Base-by-base conservation (phyloP, 2,329 filamentous ascomycete genomes). In the Penicillium thymicola region DNA sequence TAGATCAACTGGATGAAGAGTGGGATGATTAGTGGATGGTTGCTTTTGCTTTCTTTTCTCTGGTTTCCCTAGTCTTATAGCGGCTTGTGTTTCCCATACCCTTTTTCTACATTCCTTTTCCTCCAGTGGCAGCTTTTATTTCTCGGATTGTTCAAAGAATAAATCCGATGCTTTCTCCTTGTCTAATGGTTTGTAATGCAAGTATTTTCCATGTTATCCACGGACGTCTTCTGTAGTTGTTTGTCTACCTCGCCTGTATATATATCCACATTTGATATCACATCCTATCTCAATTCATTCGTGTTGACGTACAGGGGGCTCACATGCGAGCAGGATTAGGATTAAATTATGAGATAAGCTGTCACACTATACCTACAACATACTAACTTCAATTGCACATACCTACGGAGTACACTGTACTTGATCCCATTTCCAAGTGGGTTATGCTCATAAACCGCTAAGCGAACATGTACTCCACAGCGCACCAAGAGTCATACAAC, bases 1-100 rank as follows among this genome's bases (percentile, higher is more conserved):
- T 99, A 72, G 93, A 97, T 73, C 91, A 97, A 74, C 80, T 97
- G 58, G 94, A 97, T 68, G 93, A 97, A 73, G 92, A 97, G 72
- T 97, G 93, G 93, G 92, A 97, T 66, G 92, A 96, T 63, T 78
- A 56, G 63, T 44, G 5, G 30, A 18, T 41, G 21, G 27, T 23
- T 52, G 6, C 32, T 28, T 11, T 43, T 44, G 4, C 51, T 27
- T 25, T 45, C 36, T 9, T 38, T 51, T 32, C 18, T 43, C 40
- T 27, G 13, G 10, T 45, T 21, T 51, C 14, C 40, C 21, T 18
- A n/a, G 25, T 51, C 41, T 55, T 34, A 23, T 44, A 50, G 21
- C 41, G 47, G 18, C 34, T 51, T 54, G 32, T 52, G 30, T 47
- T 46, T 50, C 28, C 18, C 16, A 27, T 38, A 11, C 34, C 21